Conservation (phyloP, 495 filamentous ascomycete species). For the Aspergillus steynii region DNA sequence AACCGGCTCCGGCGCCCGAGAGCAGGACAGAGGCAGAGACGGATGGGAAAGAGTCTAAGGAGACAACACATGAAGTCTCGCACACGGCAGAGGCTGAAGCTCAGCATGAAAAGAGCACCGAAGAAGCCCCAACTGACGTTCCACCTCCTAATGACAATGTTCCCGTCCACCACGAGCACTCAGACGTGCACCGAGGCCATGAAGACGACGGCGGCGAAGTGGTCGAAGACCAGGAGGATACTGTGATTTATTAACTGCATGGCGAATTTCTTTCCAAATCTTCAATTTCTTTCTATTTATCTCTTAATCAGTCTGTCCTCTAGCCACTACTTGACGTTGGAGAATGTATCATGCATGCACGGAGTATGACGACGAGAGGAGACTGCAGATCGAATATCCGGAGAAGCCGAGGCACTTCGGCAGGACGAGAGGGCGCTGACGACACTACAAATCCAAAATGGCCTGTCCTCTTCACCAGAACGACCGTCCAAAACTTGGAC, state of each 20-base stretch:
- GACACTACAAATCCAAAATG: background rate
- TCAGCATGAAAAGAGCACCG: conserved; percentile 24
- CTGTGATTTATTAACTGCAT: conserved; percentile 1
- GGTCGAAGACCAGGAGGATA: conserved; percentile 6
- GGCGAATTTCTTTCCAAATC: background rate
- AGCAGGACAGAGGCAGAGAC: conserved; percentile 14
- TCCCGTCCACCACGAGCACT: conserved; percentile 20
- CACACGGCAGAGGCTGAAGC: conserved; percentile 32
- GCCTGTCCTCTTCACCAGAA: background rate
- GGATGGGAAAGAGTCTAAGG: conserved; percentile 21
- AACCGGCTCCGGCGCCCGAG: conserved; percentile 8
- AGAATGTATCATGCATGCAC: too few species aligned
- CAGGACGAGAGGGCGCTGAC: background rate
- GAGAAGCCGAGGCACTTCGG: background rate
- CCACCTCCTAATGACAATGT: conserved; percentile 19
- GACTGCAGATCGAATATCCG: background rate
- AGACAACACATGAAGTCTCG: conserved; percentile 17
- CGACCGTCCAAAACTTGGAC: background rate
- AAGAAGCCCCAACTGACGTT: conserved; percentile 18
- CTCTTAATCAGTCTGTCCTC: background rate
- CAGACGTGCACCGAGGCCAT: conserved; percentile 34
- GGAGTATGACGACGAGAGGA: background rate
- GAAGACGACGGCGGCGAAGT: conserved; percentile 4
- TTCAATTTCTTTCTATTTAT: background rate
- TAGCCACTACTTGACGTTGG: background rate